phyloP scores from a whole-genome alignment of 2,329 filamentous ascomycete species.

The Aspergillus quadrilineatus region DNA sequence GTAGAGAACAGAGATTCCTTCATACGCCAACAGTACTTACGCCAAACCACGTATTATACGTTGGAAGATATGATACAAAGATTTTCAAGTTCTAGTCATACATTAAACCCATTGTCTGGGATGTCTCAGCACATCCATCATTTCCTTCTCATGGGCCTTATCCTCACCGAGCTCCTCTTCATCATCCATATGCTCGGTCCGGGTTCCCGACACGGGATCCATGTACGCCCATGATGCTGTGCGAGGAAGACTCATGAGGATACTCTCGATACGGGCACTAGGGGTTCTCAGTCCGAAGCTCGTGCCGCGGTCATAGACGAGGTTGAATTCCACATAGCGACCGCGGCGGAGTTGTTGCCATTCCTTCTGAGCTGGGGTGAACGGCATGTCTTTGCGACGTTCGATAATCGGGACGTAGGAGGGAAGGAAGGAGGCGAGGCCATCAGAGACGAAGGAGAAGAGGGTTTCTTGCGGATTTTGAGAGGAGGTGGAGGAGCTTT shows the following conservation, averaged over 20 bases:
- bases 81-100: background rate
- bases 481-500: conserved; percentile 45
- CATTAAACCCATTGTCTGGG: conserved; percentile 61
- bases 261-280: conserved; percentile 88
- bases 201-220: conserved; percentile 59
- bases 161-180: conserved; percentile 36
- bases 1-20: too few species aligned
- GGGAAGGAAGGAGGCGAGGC: conserved; percentile 81
- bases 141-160: conserved; percentile 63
- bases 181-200: conserved; percentile 44
- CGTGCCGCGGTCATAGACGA: conserved; percentile 94
- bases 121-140: conserved; percentile 69
- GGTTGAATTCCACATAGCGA: conserved; percentile 97
- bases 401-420: conserved; percentile 88
- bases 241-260: conserved; percentile 91
- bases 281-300: conserved; percentile 92
- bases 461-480: conserved; percentile 85
- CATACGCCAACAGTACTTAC: too few species aligned
- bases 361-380: conserved; percentile 78
- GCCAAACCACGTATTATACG: background rate
- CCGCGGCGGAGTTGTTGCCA: conserved; percentile 96
- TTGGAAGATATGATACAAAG: conserved; percentile 4
- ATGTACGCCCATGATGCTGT: conserved; percentile 96
- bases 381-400: conserved; percentile 88
- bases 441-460: conserved; percentile 85